Evolutionary conservation across 1,139 yeast species (phyloP).

Genomic region (Suhomyces kunorum): DNA sequence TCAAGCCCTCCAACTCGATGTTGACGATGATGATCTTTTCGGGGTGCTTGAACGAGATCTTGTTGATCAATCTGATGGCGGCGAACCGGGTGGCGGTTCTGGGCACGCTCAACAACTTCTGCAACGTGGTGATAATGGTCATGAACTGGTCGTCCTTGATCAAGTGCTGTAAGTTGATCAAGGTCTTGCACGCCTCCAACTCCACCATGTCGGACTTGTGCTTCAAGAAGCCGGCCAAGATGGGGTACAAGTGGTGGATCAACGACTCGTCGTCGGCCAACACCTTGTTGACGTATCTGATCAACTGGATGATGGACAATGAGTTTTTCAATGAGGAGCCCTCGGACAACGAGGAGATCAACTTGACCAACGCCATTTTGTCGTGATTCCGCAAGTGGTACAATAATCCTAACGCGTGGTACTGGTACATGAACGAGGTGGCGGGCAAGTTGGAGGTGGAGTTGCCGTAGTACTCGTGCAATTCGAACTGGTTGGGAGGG

Average conservation of each 20-base stretch:
- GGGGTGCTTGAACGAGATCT: constrained; percentile 79
- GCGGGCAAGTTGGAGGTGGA: constrained; percentile 56
- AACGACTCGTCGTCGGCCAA: constrained; percentile 60
- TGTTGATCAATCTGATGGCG: constrained; percentile 86
- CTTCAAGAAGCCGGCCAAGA: constrained; percentile 69
- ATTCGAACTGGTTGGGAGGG: constrained; percentile 57
- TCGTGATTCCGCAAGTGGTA: constrained; percentile 89
- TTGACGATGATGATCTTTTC: constrained; percentile 71
- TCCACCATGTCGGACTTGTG: constrained; percentile 90
- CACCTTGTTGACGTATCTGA: constrained; percentile 76
- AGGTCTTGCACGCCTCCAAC: constrained; percentile 88
- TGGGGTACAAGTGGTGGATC: constrained; percentile 58
- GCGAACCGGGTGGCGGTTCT: constrained; percentile 89
- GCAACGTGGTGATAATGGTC: constrained; percentile 69
- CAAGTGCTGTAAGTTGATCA: constrained; percentile 60
- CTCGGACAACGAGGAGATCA: constrained; percentile 77
- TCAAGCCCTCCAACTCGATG: constrained; percentile 79
- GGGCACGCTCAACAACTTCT: constrained; percentile 80
- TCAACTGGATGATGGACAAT: constrained; percentile 80
- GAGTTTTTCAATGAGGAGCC: constrained; percentile 66
- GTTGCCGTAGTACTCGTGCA: constrained; percentile 56
- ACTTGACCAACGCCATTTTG: constrained; percentile 88
- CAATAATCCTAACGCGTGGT: constrained; percentile 90
- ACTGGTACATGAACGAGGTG: constrained; percentile 83
- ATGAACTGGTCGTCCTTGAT: constrained; percentile 64